Percentiles rank a stretch among this genome's conserved stretches.
These are phyloP conservation scores for Oryza meyeriana DNA, from an alignment of 176 grass and related monocot genomes.

Conservation along the genomic window DNA sequence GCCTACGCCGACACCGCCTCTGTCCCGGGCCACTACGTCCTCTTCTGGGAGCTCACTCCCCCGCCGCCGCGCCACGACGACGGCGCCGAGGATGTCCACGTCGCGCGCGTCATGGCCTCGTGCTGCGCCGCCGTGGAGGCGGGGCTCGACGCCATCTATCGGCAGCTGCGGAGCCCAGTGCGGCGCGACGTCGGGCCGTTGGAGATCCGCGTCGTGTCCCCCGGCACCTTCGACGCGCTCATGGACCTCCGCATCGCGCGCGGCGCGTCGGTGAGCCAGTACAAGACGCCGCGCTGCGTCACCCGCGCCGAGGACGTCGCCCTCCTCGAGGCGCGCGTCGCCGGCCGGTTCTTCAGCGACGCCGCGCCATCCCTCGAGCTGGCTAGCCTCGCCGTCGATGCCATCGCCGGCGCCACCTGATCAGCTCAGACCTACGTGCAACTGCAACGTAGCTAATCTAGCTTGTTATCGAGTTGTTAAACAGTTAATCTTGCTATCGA, in stretches of 20 bases:
- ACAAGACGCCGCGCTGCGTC: conserved; percentile 72
- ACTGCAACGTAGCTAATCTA: no score
- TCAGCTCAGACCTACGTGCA: no score
- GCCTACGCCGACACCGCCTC: conserved; percentile 49
- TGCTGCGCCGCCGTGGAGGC: conserved; percentile 60
- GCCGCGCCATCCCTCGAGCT: conserved; percentile 38
- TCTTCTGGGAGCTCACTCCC: conserved; percentile 72
- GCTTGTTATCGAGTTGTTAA: no score
- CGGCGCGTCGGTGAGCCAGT: conserved; percentile 69
- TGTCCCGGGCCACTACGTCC: conserved; percentile 70
- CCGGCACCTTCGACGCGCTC: conserved; percentile 60
- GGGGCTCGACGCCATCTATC: conserved; percentile 51
- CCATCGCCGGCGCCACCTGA: no score
- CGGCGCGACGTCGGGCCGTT: conserved; percentile 43
- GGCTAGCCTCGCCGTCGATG: neutral
- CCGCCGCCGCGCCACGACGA: no score
- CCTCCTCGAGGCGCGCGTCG: conserved; percentile 43
- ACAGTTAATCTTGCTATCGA: no score
- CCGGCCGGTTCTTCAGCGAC: conserved; percentile 44
- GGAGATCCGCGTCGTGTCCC: conserved; percentile 56
- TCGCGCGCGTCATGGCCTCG: conserved; percentile 13
- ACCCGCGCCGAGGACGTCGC: conserved; percentile 40
- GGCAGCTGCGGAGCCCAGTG: conserved; percentile 44
- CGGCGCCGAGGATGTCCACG: no score
- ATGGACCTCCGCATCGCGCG: conserved; percentile 60